Percentiles rank a stretch among this genome's conserved stretches.
Evolutionary conservation across 2,329 filamentous ascomycete genomes (phyloP).

Genomic region (Microdochium nivale): DNA sequence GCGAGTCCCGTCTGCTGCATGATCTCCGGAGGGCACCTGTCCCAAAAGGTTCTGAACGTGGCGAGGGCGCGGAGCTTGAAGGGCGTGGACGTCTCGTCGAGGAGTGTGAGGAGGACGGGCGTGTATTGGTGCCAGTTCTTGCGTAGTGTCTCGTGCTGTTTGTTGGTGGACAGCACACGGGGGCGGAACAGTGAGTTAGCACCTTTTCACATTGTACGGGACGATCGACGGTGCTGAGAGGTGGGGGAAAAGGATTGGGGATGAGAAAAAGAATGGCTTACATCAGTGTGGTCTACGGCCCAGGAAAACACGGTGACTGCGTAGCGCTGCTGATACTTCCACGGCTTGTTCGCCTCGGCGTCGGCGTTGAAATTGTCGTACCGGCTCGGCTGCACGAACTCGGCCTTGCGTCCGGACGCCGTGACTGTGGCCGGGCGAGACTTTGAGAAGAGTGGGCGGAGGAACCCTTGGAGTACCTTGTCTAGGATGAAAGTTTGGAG

Average conservation of each 20-base stretch:
- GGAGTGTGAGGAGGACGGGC: conserved; percentile 60
- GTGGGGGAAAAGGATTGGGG: too few relatives aligned
- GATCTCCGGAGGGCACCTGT: conserved; percentile 39
- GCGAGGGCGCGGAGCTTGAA: conserved; percentile 48
- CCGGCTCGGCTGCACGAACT: conserved; percentile 30
- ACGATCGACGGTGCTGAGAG: too few relatives aligned
- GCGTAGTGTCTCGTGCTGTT: conserved; percentile 24
- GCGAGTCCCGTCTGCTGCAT: conserved; percentile 57
- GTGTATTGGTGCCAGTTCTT: conserved; percentile 59
- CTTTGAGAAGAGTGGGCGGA: conserved; percentile 59
- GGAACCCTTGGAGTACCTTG: conserved; percentile 51
- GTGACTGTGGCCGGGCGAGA: conserved; percentile 46
- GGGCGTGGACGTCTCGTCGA: conserved; percentile 50
- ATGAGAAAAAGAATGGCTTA: conserved; percentile 25
- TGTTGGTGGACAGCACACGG: not conserved
- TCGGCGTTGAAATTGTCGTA: conserved; percentile 25
- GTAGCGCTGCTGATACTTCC: conserved; percentile 48
- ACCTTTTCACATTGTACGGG: too few relatives aligned
- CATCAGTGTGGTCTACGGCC: conserved; percentile 43
- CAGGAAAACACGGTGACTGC: conserved; percentile 52
- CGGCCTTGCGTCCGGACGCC: conserved; percentile 44
- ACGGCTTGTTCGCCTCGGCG: conserved; percentile 38
- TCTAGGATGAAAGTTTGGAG: conserved; percentile 35
- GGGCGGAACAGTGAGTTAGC: not conserved
- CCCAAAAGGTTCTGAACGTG: conserved; percentile 45